phyloP scores from a whole-genome alignment of 495 filamentous ascomycete genomes.

The Amphirosellinia nigrospora region DNA sequence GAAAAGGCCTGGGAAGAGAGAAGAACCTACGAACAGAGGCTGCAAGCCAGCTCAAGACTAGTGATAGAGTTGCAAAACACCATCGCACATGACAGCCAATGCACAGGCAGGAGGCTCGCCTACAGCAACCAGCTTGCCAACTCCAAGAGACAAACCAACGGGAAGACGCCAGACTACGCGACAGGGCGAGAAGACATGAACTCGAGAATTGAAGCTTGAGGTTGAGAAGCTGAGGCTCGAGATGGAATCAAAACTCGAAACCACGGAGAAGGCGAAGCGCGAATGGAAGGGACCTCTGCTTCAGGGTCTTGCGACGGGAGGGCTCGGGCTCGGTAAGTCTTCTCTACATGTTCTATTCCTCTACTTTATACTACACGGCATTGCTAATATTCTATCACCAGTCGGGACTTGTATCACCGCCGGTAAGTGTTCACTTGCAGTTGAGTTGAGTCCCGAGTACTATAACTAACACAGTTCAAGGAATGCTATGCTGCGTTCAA shows the following conservation, averaged over 20 bases:
- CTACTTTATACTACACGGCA: not conserved
- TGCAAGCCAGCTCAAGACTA: not conserved
- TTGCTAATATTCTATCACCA: not conserved
- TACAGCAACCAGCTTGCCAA: not conserved
- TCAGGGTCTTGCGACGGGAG: slow-evolving; percentile 1
- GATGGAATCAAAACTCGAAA: slow-evolving; percentile 11
- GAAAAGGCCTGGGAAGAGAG: not conserved
- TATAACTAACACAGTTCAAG: not conserved
- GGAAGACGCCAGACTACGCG: not conserved
- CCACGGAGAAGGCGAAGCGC: slow-evolving; percentile 5
- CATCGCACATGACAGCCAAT: slow-evolving; percentile 1
- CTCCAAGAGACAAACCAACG: no score
- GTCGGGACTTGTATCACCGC: slow-evolving; percentile 9
- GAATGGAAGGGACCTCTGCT: not conserved
- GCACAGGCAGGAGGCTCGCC: not conserved
- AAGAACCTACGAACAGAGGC: not conserved
- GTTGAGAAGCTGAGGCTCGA: not conserved
- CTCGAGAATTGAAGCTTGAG: not conserved
- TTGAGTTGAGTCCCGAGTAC: no score
- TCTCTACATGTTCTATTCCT: not conserved
- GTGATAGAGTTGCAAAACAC: not conserved
- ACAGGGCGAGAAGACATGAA: not conserved
- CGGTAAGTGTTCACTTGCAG: not conserved
- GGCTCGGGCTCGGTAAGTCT: not conserved
- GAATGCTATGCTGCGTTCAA: slow-evolving; percentile 12